phyloP scores from a whole-genome alignment of 495 filamentous ascomycete species.

The Penicillium crystallinum region DNA sequence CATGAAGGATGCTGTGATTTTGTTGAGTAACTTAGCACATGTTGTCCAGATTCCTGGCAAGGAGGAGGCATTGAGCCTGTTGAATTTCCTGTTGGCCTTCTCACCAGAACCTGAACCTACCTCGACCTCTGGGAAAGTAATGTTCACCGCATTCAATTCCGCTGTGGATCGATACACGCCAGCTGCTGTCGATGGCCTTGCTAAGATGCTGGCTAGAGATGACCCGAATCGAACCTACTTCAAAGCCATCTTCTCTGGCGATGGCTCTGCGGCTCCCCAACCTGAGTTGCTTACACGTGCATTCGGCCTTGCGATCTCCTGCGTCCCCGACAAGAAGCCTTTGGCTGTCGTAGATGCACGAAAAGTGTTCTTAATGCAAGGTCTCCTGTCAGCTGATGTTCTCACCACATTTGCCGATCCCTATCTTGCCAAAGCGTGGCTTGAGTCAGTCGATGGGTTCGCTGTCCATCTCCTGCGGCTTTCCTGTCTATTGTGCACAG shows the following conservation, averaged over 20 bases:
- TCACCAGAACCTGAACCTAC: conserved; percentile 63
- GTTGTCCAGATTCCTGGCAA: conserved; percentile 75
- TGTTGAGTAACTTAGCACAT: conserved; percentile 81
- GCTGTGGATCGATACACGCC: conserved; percentile 82
- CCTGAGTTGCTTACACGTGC: conserved; percentile 82
- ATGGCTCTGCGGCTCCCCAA: conserved; percentile 54
- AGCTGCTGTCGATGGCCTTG: conserved; percentile 79
- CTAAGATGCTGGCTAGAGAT: conserved; percentile 87
- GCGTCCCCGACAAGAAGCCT: conserved; percentile 65
- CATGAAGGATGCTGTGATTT: conserved; percentile 90
- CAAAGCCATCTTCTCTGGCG: conserved; percentile 70
- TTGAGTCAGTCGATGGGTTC: conserved; percentile 80
- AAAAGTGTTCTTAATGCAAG: conserved; percentile 84
- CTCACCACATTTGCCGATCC: conserved; percentile 68
- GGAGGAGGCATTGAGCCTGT: conserved; percentile 79
- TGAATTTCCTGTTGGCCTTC: conserved; percentile 89
- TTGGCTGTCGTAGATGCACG: conserved; percentile 69
- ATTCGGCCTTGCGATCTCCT: conserved; percentile 81
- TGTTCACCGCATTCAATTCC: conserved; percentile 78
- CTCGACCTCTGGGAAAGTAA: conserved; percentile 50
- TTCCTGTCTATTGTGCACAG: conserved; percentile 61
- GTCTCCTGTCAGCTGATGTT: conserved; percentile 86
- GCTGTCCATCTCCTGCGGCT: conserved; percentile 71
- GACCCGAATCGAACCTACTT: conserved; percentile 87
- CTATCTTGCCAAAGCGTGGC: conserved; percentile 71